Evolutionary conservation across 768 basidiomycete species (phyloP).

Genomic region (Kwoniella heveanensis): DNA sequence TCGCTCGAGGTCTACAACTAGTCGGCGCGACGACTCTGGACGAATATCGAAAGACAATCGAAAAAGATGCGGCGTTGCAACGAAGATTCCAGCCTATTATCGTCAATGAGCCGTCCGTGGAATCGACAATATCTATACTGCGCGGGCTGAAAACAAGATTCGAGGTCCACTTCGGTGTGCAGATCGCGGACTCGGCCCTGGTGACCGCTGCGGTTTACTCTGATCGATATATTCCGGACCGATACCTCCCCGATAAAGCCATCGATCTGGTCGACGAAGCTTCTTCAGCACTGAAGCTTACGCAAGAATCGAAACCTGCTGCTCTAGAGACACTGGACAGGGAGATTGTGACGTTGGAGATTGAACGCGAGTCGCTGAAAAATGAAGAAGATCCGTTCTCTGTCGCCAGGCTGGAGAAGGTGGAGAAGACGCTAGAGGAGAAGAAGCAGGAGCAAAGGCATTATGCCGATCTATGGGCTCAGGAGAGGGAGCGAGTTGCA

Average conservation of each 20-base stretch:
- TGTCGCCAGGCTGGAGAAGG: constrained; percentile 68
- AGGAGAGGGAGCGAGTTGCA: constrained; percentile 55
- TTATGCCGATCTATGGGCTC: constrained; percentile 70
- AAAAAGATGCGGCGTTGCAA: constrained; percentile 87
- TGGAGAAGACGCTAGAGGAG: constrained; percentile 65
- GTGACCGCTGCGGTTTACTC: constrained; percentile 87
- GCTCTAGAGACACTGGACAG: constrained; percentile 79
- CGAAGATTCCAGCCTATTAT: constrained; percentile 86
- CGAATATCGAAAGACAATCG: constrained; percentile 87
- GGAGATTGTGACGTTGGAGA: constrained; percentile 81
- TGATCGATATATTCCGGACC: constrained; percentile 81
- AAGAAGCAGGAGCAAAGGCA: constrained; percentile 68
- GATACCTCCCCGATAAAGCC: constrained; percentile 81
- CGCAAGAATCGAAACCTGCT: constrained; percentile 79
- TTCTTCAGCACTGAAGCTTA: constrained; percentile 78
- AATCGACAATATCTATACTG: constrained; percentile 65
- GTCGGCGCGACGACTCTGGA: constrained; percentile 91
- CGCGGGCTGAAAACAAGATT: constrained; percentile 80
- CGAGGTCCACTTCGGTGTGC: constrained; percentile 91
- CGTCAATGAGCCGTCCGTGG: constrained; percentile 85
- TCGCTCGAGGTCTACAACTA: constrained; percentile 81
- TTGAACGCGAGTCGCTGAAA: constrained; percentile 84
- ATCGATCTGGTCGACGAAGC: constrained; percentile 89
- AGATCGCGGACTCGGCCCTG: constrained; percentile 82
- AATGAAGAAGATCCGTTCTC: constrained; percentile 85